Conservation (phyloP, 495 filamentous ascomycete genomes). For the Geoglossum glabrum region DNA sequence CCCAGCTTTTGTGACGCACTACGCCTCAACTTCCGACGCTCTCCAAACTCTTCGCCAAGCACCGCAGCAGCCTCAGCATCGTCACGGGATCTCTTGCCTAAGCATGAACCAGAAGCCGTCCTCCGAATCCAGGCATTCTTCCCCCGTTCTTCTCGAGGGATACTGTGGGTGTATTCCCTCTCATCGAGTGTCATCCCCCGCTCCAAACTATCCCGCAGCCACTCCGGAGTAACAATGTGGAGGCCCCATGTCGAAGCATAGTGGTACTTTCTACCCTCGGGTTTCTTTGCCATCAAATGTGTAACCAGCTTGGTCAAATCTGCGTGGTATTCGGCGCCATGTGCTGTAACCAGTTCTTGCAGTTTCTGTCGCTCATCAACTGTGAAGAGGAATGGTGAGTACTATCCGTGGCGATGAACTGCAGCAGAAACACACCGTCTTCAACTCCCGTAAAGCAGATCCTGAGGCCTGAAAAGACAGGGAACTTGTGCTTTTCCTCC, state of each 20-base stretch:
- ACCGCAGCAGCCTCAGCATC: conserved; percentile 2
- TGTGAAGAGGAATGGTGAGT: conserved; percentile 17
- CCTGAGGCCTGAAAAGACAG: conserved; percentile 40
- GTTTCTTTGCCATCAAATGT: conserved; percentile 61
- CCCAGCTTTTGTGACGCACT: conserved; percentile 59
- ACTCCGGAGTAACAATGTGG: conserved; percentile 57
- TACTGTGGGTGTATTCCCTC: conserved; percentile 49
- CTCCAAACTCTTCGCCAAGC: conserved; percentile 17
- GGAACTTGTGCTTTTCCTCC: conserved; percentile 37
- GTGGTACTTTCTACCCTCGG: conserved; percentile 72
- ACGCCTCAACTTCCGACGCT: conserved; percentile 56
- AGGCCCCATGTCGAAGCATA: conserved; percentile 65
- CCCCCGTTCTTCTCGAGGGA: conserved; percentile 51
- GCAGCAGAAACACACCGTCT: conserved; percentile 32
- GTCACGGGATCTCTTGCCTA: conserved; percentile 28
- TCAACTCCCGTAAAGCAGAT: conserved; percentile 86
- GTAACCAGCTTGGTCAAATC: conserved; percentile 74
- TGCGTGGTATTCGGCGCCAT: conserved; percentile 66
- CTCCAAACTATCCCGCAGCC: conserved; percentile 67
- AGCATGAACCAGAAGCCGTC: conserved; percentile 12
- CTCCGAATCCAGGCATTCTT: conserved; percentile 49
- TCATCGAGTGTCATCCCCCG: conserved; percentile 91
- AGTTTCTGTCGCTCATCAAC: conserved; percentile 47
- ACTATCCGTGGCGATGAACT: background rate
- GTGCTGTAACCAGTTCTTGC: conserved; percentile 35